phyloP scores from a whole-genome alignment of 1,139 yeast genomes.

The Yamadazyma membranifaciens region DNA sequence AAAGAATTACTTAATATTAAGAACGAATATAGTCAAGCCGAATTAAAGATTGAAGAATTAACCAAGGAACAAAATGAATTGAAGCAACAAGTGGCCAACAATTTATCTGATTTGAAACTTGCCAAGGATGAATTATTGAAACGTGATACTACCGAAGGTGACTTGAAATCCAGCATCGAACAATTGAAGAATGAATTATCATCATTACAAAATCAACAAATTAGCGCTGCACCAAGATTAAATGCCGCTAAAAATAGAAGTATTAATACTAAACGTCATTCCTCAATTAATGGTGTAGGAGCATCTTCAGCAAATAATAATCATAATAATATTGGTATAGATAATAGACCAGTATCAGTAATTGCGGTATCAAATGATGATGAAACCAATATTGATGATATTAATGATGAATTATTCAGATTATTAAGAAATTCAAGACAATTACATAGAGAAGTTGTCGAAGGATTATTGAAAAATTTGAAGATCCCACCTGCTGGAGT shows the following conservation, averaged over 20 bases:
- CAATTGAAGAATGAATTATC: constrained; percentile 68
- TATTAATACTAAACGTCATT: constrained; percentile 37
- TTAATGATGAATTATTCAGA: constrained; percentile 70
- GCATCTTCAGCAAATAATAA: not conserved
- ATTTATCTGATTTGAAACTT: constrained; percentile 59
- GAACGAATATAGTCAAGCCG: constrained; percentile 60
- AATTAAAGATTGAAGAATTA: constrained; percentile 60
- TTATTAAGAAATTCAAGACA: constrained; percentile 77
- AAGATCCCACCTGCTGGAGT: constrained; percentile 85
- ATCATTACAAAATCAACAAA: constrained; percentile 42
- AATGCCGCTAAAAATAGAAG: constrained; percentile 30
- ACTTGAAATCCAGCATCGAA: constrained; percentile 65
- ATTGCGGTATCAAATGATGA: constrained; percentile 58
- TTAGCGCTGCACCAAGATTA: constrained; percentile 15
- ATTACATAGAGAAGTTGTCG: constrained; percentile 81
- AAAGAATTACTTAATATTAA: constrained; percentile 57
- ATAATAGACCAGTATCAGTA: constrained; percentile 55
- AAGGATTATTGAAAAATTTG: constrained; percentile 84
- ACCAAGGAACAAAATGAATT: constrained; percentile 63
- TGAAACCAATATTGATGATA: constrained; percentile 60
- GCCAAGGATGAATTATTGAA: constrained; percentile 64
- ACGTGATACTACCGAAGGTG: constrained; percentile 66
- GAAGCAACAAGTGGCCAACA: constrained; percentile 61
- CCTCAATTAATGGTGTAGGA: constrained; percentile 21
- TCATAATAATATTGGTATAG: constrained; percentile 13